A percentile compares a stretch with the other conserved stretches of the same genome.
phyloP scores from a whole-genome alignment of 208 protist species.

The Trypanosomatidae sp. region DNA sequence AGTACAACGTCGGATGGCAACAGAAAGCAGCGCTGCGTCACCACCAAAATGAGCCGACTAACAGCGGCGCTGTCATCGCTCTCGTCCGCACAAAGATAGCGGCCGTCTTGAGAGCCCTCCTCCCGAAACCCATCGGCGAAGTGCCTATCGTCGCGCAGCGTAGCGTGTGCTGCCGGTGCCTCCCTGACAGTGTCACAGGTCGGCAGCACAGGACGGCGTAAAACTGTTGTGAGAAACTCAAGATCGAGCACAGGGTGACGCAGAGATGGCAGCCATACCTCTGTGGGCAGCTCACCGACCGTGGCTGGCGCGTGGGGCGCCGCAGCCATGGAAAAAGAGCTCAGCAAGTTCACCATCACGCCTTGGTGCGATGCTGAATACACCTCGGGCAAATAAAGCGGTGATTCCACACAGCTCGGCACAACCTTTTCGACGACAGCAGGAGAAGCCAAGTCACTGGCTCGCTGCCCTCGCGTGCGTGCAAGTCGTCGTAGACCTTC shows the following conservation, averaged over 20 bases:
- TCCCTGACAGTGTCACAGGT: background rate
- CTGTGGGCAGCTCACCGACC: conserved; percentile 5
- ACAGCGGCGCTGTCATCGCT: background rate
- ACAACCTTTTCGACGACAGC: background rate
- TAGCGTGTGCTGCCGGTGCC: background rate
- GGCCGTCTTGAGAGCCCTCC: conserved; percentile 5
- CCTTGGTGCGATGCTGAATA: background rate
- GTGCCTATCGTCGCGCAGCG: background rate
- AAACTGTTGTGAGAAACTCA: conserved; percentile 12
- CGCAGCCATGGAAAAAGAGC: conserved; percentile 8
- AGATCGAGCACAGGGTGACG: conserved; percentile 46
- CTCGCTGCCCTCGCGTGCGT: background rate
- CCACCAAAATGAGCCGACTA: conserved; percentile 47
- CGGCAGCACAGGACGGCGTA: background rate
- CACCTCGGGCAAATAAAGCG: conserved; percentile 3
- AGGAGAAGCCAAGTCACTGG: background rate
- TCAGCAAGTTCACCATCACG: conserved; percentile 18
- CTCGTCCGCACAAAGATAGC: conserved; percentile 1
- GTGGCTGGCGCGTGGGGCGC: background rate
- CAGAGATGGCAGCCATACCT: conserved; percentile 70
- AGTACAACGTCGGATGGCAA: conserved; percentile 63
- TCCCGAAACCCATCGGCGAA: background rate
- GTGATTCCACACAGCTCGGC: conserved; percentile 11
- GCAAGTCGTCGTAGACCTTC: background rate
- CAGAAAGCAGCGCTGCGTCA: conserved; percentile 61